phyloP scores from a whole-genome alignment of 768 basidiomycete species.

The Pleurotus pulmonarius region DNA sequence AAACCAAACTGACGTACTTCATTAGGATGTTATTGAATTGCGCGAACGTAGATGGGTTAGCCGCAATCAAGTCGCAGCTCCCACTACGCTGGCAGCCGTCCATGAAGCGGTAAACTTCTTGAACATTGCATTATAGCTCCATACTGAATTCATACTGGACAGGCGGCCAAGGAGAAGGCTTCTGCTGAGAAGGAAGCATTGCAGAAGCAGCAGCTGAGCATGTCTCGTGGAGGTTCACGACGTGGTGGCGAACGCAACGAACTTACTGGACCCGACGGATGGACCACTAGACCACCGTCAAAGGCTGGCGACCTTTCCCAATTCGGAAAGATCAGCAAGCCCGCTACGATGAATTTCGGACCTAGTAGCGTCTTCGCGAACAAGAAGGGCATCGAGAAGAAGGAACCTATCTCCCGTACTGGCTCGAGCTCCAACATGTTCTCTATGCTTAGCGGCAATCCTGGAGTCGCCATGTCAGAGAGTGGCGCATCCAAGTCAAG shows the following conservation, averaged over 20 bases:
- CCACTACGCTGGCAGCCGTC: constrained; percentile 84
- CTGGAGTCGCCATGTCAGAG: constrained; percentile 51
- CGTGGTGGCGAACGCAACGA: constrained; percentile 69
- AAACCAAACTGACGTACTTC: constrained; percentile 7
- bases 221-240: constrained; percentile 89
- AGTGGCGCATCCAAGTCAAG: constrained; percentile 34
- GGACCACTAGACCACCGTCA: constrained; percentile 72
- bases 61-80: constrained; percentile 70
- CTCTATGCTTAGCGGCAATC: constrained; percentile 69
- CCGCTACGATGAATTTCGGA: constrained; percentile 70
- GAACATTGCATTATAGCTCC: not conserved
- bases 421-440: constrained; percentile 85
- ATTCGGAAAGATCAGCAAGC: constrained; percentile 82
- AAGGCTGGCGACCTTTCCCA: constrained; percentile 85
- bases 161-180: constrained; percentile 85
- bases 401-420: constrained; percentile 73
- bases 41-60: constrained; percentile 79
- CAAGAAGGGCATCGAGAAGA: constrained; percentile 61
- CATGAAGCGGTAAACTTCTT: constrained; percentile 69
- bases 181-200: constrained; percentile 56
- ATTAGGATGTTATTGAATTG: constrained; percentile 86
- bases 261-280: constrained; percentile 74
- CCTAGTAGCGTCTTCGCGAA: constrained; percentile 81
- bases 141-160: not conserved
- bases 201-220: constrained; percentile 57